Evolutionary conservation across 495 filamentous ascomycete genomes (phyloP), one percentile per base, ranked within the genome.

Genomic region (Penicillium antarcticum): DNA sequence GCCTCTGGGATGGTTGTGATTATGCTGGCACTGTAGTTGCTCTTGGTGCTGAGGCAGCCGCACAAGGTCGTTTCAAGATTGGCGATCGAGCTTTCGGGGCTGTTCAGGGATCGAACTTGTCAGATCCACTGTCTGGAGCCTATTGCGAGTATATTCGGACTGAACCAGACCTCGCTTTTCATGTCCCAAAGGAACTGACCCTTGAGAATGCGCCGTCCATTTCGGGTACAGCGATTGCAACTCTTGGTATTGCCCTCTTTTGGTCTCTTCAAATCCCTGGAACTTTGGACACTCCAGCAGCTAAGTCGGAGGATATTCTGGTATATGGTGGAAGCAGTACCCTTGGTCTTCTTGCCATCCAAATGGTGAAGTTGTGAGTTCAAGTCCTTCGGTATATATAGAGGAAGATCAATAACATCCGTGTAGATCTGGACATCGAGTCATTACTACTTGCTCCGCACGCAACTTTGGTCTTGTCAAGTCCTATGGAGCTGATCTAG

Each of bases 401-500:
- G 2, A 42, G 4, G 2, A 23, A 32, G 16, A 29, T 7, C 26
- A 9, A 5, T 36, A 3, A 42, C 14, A 10, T 1, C 17, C 11
- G 4, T 17, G n/a, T 37, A 68, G 61, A 1, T 74, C 69, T 19
- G 77, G 78, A 8, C 64, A 69, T 19, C 58, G 66, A 3, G 69
- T 76, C 10, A 72, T 85, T 35, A 65, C 76, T 5, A 83, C 80
- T 0, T 82, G 81, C 51, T 84, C 81, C 0, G 73, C 76, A 0
- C 61, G 58, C 10, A 86, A 86, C 62, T 79, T 81, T 45, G 69
- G 74, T 3, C 61, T 85, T 5, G 75, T 79, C n/a, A 62, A 67
- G 23, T 60, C 48, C 2, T 74, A 74, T 18, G 83, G 84, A 5
- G 82, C 81, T 0, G 68, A 69, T 32, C 53, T 63, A 9, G 74